These are phyloP conservation scores for Ceriops decandra DNA, from an alignment of 345 rosid genomes.

Conservation along the genomic window DNA sequence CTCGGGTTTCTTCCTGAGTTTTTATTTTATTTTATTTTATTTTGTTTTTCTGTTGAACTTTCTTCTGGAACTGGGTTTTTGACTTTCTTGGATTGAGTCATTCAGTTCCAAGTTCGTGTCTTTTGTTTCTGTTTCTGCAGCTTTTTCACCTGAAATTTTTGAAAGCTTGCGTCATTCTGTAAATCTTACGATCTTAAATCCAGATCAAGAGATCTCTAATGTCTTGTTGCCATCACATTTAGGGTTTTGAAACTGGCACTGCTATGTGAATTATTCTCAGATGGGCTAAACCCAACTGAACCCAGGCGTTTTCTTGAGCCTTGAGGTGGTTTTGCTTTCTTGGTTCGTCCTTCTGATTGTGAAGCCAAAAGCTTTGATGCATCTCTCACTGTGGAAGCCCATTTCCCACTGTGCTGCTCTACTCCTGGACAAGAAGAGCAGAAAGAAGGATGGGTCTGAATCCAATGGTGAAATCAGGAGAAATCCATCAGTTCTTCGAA, in stretches of 20 bases:
- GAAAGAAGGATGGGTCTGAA: constrained; percentile 61
- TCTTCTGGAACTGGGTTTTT: constrained; percentile 28
- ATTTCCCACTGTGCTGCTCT: constrained; percentile 96
- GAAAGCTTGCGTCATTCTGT: constrained; percentile 15
- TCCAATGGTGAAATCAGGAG: constrained; percentile 44
- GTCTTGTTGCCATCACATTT: not conserved
- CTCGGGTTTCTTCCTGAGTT: constrained; percentile 39
- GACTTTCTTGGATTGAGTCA: constrained; percentile 35
- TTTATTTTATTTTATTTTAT: constrained; percentile 16
- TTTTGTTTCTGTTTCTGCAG: constrained; percentile 10
- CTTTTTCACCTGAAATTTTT: constrained; percentile 23
- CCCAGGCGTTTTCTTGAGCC: constrained; percentile 8
- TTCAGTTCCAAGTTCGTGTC: constrained; percentile 20
- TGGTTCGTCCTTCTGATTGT: constrained; percentile 17
- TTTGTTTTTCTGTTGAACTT: constrained; percentile 27
- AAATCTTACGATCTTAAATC: constrained; percentile 38
- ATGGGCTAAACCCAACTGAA: constrained; percentile 28
- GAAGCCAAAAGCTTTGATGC: constrained; percentile 51
- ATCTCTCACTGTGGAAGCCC: constrained; percentile 98
- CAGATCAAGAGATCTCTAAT: not conserved
- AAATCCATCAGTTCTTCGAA: constrained; percentile 54
- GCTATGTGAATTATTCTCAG: constrained; percentile 17
- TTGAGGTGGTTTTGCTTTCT: constrained; percentile 23
- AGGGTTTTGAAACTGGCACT: constrained; percentile 20
- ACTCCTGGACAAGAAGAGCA: constrained; percentile 81